Percentiles rank a stretch among this genome's conserved stretches.
phyloP scores from a whole-genome alignment of 345 rosid genomes.

The Bretschneidera sinensis region DNA sequence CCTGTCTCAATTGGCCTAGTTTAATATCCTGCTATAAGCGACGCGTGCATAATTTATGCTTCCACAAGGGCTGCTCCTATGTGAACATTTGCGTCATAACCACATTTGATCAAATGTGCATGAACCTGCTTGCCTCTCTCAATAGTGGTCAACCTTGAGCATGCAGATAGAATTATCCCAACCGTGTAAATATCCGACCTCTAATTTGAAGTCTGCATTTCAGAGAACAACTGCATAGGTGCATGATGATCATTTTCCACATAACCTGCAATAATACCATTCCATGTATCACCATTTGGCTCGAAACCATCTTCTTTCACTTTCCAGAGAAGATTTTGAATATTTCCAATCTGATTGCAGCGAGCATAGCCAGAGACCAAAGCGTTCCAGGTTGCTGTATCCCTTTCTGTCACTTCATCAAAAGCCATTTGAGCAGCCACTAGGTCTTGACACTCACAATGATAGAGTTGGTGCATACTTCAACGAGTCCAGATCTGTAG shows the following conservation, averaged over 20 bases:
- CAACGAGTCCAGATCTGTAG: no score
- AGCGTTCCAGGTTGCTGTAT: conserved; percentile 51
- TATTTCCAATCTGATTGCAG: conserved; percentile 28
- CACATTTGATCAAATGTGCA: conserved; percentile 32
- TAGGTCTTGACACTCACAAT: conserved; percentile 34
- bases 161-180: conserved; percentile 45
- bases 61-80: conserved; percentile 49
- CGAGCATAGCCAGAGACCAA: conserved; percentile 55
- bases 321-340: conserved; percentile 25
- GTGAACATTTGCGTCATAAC: conserved; percentile 32
- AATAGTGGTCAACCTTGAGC: conserved; percentile 43
- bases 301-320: conserved; percentile 51
- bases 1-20: conserved; percentile 33
- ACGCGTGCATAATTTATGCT: conserved; percentile 28
- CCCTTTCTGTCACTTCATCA: conserved; percentile 31
- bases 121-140: conserved; percentile 49
- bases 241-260: conserved; percentile 40
- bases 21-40: conserved; percentile 31
- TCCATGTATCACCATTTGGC: conserved; percentile 57
- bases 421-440: conserved; percentile 38
- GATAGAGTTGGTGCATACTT: no score
- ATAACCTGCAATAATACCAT: conserved; percentile 44
- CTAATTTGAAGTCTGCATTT: conserved; percentile 29
- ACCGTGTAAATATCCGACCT: conserved; percentile 43
- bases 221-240: conserved; percentile 31